Evolutionary conservation across 306 rosid species (phyloP).

Genomic region (Casuarina glauca): DNA sequence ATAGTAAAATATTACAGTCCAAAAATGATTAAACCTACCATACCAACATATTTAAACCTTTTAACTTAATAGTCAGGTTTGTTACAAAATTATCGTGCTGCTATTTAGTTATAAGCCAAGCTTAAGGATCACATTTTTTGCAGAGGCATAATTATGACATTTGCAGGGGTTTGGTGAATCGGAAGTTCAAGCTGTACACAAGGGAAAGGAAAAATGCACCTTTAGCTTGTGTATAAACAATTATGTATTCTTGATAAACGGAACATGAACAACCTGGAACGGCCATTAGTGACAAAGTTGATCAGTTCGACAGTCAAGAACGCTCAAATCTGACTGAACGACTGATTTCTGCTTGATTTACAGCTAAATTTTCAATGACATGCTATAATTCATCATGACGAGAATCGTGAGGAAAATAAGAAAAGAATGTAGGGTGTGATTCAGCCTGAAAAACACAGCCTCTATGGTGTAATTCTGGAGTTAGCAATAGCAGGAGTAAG

Average conservation of each 20-base stretch:
- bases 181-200: no score
- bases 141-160: no score
- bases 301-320: neutral
- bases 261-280: neutral
- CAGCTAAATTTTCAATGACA: neutral
- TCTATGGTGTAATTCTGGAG: slow-evolving; percentile 21
- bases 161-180: no score
- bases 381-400: neutral
- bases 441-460: slow-evolving; percentile 31
- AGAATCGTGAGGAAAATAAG: neutral
- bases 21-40: no score
- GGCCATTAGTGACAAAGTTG: neutral
- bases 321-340: neutral
- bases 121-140: no score
- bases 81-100: no score
- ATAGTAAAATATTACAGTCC: no score
- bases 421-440: slow-evolving; percentile 19
- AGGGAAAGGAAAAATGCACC: neutral
- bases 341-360: slow-evolving; percentile 12
- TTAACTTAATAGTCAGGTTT: no score
- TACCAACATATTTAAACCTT: no score
- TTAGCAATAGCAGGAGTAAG: slow-evolving; percentile 14
- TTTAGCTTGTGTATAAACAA: neutral
- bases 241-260: neutral
- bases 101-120: no score